Percentiles rank a stretch among this genome's conserved stretches.
Evolutionary conservation across 192 early-diverging fungal genomes (phyloP).

Genomic region (Umbelopsis isabellina): DNA sequence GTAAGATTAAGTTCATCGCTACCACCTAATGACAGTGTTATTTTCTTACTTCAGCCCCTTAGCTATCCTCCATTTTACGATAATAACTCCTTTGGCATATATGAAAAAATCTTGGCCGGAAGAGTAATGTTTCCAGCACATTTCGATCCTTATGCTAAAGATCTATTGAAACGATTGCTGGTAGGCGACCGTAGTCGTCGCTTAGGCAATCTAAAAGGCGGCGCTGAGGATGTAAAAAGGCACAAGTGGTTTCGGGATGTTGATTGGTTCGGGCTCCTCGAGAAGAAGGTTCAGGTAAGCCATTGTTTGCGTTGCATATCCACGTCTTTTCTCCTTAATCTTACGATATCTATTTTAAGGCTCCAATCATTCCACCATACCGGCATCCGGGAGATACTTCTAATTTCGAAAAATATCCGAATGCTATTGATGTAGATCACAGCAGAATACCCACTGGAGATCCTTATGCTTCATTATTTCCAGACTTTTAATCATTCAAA

Average conservation of each 20-base stretch:
- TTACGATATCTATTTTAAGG: constrained; percentile 23
- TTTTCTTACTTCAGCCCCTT: neutral
- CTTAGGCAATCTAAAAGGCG: constrained; percentile 91
- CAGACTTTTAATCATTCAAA: constrained; percentile 63
- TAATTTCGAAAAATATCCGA: constrained; percentile 98
- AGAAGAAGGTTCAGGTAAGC: constrained; percentile 62
- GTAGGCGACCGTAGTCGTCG: constrained; percentile 91
- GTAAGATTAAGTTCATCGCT: constrained; percentile 39
- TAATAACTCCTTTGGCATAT: constrained; percentile 97
- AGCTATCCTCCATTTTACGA: constrained; percentile 96
- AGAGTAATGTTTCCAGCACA: constrained; percentile 87
- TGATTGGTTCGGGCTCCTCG: constrained; percentile 87
- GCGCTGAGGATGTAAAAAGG: constrained; percentile 87
- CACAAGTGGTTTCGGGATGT: constrained; percentile 95
- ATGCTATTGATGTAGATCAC: constrained; percentile 66
- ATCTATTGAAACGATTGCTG: constrained; percentile 89
- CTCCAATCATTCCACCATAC: constrained; percentile 91
- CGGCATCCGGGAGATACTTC: constrained; percentile 91
- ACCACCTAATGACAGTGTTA: neutral
- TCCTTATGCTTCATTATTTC: constrained; percentile 82
- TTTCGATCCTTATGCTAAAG: constrained; percentile 83
- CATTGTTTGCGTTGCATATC: neutral
- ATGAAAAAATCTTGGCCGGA: constrained; percentile 96
- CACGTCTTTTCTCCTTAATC: neutral
- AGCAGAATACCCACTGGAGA: constrained; percentile 51